These are phyloP conservation scores for Clausena lansium DNA, from an alignment of 345 rosid species.

Conservation along the genomic window DNA sequence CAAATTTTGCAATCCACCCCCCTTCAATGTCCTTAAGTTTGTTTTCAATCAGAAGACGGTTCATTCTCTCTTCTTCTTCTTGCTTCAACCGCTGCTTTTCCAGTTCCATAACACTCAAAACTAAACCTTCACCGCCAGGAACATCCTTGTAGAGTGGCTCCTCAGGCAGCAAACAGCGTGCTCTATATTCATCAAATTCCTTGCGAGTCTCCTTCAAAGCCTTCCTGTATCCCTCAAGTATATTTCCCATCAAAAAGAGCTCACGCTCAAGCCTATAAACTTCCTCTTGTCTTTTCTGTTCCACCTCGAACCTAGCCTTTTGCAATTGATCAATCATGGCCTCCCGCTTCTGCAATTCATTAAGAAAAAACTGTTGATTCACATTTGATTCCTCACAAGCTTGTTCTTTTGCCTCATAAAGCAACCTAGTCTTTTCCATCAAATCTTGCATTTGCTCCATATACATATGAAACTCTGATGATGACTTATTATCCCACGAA, in stretches of 20 bases:
- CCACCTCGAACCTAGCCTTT: conserved; percentile 56
- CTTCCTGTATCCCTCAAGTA: conserved; percentile 73
- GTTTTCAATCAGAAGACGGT: conserved; percentile 32
- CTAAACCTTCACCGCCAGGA: conserved; percentile 75
- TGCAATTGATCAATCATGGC: conserved; percentile 55
- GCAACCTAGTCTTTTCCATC: conserved; percentile 51
- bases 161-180: conserved; percentile 45
- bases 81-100: conserved; percentile 62
- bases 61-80: conserved; percentile 69
- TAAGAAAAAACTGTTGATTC: conserved; percentile 51
- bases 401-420: conserved; percentile 50
- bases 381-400: conserved; percentile 35
- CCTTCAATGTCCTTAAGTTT: conserved; percentile 54
- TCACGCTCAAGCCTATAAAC: conserved; percentile 71
- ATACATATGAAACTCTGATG: conserved; percentile 40
- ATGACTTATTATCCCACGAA: conserved; percentile 49
- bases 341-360: conserved; percentile 51
- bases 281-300: conserved; percentile 46
- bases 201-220: conserved; percentile 62
- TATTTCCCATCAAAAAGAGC: conserved; percentile 61
- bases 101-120: conserved; percentile 59
- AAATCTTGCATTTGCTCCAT: conserved; percentile 48
- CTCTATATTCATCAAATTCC: conserved; percentile 66
- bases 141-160: conserved; percentile 75
- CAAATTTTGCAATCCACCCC: conserved; percentile 33